phyloP scores from a whole-genome alignment of 371 early-diverging fungal genomes.

The Actinomucor elegans region DNA sequence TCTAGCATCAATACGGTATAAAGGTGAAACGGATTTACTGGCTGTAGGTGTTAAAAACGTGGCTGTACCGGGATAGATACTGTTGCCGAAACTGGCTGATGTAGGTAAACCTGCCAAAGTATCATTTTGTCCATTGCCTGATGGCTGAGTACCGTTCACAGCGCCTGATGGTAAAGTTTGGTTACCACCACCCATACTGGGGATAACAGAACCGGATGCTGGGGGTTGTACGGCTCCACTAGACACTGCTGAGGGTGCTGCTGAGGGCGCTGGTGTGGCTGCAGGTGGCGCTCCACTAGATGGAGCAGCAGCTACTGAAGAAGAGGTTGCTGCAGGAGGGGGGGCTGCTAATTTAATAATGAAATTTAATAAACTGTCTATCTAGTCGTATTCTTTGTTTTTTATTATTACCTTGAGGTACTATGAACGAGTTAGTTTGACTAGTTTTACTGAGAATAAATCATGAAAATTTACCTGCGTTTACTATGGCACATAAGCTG shows the following conservation, averaged over 20 bases:
- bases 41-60: slow-evolving; percentile 41
- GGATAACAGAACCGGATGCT: background rate
- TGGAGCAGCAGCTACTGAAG: background rate
- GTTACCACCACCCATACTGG: background rate
- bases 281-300: background rate
- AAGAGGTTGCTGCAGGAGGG: background rate
- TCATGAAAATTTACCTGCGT: slow-evolving; percentile 6
- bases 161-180: background rate
- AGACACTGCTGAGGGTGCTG: background rate
- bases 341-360: background rate
- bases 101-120: slow-evolving; percentile 34
- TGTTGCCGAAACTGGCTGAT: slow-evolving; percentile 39
- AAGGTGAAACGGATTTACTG: slow-evolving; percentile 43
- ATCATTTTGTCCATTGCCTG: slow-evolving; percentile 10
- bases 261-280: background rate
- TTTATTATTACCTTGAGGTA: slow-evolving; percentile 19
- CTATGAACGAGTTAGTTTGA: slow-evolving; percentile 13
- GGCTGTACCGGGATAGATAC: slow-evolving; percentile 35
- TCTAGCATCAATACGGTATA: slow-evolving; percentile 36
- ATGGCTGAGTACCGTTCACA: background rate
- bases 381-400: slow-evolving; percentile 1
- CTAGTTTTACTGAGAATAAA: too few species aligned
- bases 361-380: too few species aligned
- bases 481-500: background rate
- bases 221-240: background rate